Percentiles rank a stretch among this genome's conserved stretches.
Conservation (phyloP, 1,284 basidiomycete species). For the Cystobasidiaceae sp. region DNA sequence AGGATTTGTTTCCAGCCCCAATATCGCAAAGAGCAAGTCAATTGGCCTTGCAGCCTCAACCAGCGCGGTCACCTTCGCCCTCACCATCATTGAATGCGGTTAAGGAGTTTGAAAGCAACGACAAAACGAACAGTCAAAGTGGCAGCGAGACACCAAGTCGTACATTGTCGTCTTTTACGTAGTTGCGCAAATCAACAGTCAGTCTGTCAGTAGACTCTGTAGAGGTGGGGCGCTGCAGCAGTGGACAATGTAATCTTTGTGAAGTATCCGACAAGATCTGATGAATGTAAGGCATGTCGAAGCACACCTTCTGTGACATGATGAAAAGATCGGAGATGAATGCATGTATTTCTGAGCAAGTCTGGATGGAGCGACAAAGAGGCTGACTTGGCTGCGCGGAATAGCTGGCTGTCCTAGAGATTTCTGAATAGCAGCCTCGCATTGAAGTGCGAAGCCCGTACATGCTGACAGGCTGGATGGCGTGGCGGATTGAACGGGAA, state of each 20-base stretch:
- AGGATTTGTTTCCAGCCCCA: constrained; percentile 52
- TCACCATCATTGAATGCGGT: constrained; percentile 9
- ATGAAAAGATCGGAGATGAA: too few species aligned
- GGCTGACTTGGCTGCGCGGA: too few species aligned
- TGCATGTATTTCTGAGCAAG: too few species aligned
- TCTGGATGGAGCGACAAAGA: too few species aligned
- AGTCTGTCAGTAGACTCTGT: background rate
- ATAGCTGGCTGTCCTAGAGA: too few species aligned
- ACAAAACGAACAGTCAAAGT: background rate
- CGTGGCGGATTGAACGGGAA: too few species aligned
- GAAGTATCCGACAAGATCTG: too few species aligned
- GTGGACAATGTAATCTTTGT: background rate
- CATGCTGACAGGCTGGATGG: too few species aligned
- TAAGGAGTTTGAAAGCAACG: background rate
- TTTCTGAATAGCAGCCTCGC: too few species aligned
- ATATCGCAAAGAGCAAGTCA: constrained; percentile 17
- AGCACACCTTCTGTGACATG: too few species aligned
- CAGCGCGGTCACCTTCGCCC: constrained; percentile 12
- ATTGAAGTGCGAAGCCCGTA: too few species aligned
- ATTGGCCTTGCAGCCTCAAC: constrained; percentile 19
- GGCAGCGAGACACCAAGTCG: background rate
- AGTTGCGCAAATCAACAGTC: background rate
- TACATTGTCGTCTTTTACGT: constrained; percentile 6
- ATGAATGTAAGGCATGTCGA: too few species aligned
- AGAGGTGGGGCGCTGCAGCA: background rate